Conservation (phyloP, 2,329 filamentous ascomycete genomes). For the Didymella lethalis region DNA sequence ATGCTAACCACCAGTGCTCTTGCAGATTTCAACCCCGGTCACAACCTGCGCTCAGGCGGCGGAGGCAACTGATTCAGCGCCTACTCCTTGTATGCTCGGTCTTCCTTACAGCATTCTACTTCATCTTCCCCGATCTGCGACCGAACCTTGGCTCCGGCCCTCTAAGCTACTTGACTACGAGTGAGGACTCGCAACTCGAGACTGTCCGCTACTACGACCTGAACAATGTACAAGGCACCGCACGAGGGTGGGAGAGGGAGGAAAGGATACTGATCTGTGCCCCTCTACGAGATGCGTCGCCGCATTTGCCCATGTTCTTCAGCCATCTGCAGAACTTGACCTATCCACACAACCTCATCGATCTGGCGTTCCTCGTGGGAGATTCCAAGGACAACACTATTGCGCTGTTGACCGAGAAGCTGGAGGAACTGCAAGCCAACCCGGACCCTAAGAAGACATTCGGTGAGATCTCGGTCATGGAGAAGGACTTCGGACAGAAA, state of each 20-base stretch:
- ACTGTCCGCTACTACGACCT: constrained; percentile 98
- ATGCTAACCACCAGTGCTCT: constrained; percentile 43
- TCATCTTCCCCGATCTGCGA: constrained; percentile 78
- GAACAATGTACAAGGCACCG: constrained; percentile 87
- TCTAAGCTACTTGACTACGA: constrained; percentile 72
- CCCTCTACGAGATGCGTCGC: constrained; percentile 88
- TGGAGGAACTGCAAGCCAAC: constrained; percentile 81
- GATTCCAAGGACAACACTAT: constrained; percentile 95
- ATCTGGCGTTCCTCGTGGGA: constrained; percentile 94
- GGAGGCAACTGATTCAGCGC: constrained; percentile 75
- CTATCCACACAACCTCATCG: constrained; percentile 95
- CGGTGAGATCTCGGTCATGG: constrained; percentile 95
- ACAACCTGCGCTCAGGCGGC: constrained; percentile 74
- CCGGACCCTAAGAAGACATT: constrained; percentile 82
- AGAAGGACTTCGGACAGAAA: constrained; percentile 98
- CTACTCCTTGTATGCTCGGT: constrained; percentile 65
- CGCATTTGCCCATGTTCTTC: constrained; percentile 97
- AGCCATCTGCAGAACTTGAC: constrained; percentile 96
- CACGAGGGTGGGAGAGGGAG: constrained; percentile 93
- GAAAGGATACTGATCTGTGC: constrained; percentile 96
- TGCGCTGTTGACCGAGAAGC: constrained; percentile 73
- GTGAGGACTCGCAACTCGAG: constrained; percentile 80
- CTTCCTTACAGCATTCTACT: constrained; percentile 69
- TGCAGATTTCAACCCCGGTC: constrained; percentile 84
- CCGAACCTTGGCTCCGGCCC: constrained; percentile 67